A percentile compares a stretch with the other conserved stretches of the same genome.
Conservation (phyloP, 352 stramenopile genomes). For the Pythium diclinum region DNA sequence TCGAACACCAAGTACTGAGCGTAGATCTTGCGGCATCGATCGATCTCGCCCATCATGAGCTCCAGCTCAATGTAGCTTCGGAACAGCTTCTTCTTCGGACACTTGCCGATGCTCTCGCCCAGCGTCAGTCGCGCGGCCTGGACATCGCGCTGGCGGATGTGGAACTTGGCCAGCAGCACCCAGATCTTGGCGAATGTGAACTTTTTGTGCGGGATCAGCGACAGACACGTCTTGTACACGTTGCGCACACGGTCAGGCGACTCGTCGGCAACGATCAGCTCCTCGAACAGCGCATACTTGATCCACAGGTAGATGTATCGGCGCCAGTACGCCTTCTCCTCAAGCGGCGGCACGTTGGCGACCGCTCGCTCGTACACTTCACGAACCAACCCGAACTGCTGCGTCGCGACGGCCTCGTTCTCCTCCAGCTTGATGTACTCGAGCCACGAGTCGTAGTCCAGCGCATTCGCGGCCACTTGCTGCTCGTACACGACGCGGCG, state of each 20-base stretch:
- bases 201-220: conserved; percentile 91
- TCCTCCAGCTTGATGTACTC: conserved; percentile 99
- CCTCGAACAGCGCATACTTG: conserved; percentile 98
- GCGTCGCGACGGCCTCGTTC: conserved; percentile 59
- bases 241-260: conserved; percentile 77
- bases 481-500: conserved; percentile 95
- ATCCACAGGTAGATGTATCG: conserved; percentile 99
- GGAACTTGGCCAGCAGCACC: conserved; percentile 96
- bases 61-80: conserved; percentile 94
- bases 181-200: conserved; percentile 99
- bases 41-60: conserved; percentile 97
- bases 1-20: conserved; percentile 83
- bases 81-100: conserved; percentile 92
- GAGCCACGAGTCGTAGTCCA: conserved; percentile 99
- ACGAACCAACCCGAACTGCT: conserved; percentile 71
- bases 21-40: conserved; percentile 92
- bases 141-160: conserved; percentile 94
- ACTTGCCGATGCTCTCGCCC: conserved; percentile 93
- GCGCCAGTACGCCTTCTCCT: conserved; percentile 97
- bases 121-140: conserved; percentile 89
- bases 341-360: conserved; percentile 91
- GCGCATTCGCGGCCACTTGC: conserved; percentile 83
- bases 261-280: conserved; percentile 86
- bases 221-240: conserved; percentile 94
- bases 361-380: conserved; percentile 97